phyloP scores from a whole-genome alignment of 2,329 filamentous ascomycete genomes.

The Cordyceps tenuipes region DNA sequence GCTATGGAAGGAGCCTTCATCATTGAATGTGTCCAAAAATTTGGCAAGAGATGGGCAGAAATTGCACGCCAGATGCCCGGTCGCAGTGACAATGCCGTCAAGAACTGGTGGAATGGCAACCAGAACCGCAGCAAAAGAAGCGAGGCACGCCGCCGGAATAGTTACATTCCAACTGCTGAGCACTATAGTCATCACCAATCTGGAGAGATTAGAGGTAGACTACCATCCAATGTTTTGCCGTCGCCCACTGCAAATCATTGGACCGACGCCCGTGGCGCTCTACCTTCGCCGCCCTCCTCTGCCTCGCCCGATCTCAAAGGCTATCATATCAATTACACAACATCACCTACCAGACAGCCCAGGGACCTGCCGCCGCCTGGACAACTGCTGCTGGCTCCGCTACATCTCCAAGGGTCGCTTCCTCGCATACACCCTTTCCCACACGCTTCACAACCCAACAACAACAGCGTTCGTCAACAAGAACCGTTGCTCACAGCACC shows the following conservation, averaged over 20 bases:
- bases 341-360: constrained; percentile 39
- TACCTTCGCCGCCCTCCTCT: constrained; percentile 33
- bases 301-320: constrained; percentile 57
- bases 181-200: constrained; percentile 4
- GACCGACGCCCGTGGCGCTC: constrained; percentile 26
- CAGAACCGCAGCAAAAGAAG: constrained; percentile 67
- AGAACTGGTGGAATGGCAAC: constrained; percentile 97
- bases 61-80: constrained; percentile 76
- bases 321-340: constrained; percentile 46
- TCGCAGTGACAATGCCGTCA: constrained; percentile 89
- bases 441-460: constrained; percentile 4
- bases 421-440: constrained; percentile 17
- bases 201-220: not conserved
- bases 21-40: constrained; percentile 64
- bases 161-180: constrained; percentile 14
- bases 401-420: constrained; percentile 28
- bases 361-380: constrained; percentile 21
- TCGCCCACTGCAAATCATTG: constrained; percentile 16
- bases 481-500: constrained; percentile 20
- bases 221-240: constrained; percentile 14
- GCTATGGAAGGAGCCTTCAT: constrained; percentile 64
- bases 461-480: constrained; percentile 13
- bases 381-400: constrained; percentile 30
- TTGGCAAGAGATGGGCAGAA: constrained; percentile 88
- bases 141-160: constrained; percentile 28